Base-by-base conservation (phyloP, 768 basidiomycete species). In the Calocera cornea region DNA sequence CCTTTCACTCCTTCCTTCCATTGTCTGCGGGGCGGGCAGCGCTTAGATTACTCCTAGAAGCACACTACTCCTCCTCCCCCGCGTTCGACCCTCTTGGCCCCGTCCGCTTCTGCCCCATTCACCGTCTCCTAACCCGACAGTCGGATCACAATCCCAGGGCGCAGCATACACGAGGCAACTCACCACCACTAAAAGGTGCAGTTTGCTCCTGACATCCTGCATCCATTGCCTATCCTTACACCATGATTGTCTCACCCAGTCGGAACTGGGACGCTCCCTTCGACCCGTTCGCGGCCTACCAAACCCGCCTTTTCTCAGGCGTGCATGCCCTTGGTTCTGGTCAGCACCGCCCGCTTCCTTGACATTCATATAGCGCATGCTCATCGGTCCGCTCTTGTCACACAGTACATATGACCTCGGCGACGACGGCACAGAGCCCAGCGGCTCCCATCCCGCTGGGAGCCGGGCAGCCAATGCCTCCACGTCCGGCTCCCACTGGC, bases 21-120 rank as follows among this genome's bases (percentile, higher is more conserved):
- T 60, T 60, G 54, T 60, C 54, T 60, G 54, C 54, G 31, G 54
- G 54, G 54, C 54, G 54, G 54, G 54, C 54, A 60, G 54, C 54
- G 54, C 24, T 60, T 33, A 60, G 54, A 60, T 60, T 60, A 60
- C 54, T 60, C 54, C 31, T 60, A 60, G 54, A 60, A 60, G 24
- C 54, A 60, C 54, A 27, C 31, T 31, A 60, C 54, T 60, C 2
- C 54, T 60, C 16, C 44, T 19, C 16, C 16, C 31, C 54, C 54
- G 31, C 44, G 7, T 47, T 29, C 24, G 31, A 11, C 54, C 54
- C 7, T 60, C 54, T 27, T 47, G 19, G 5, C 31, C 27, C 31
- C 31, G 24, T 22, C 54, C 14, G 11, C 22, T 22, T 60, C 31
- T 16, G 27, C 31, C 16, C 54, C 54, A 11, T 60, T 60, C 54